Base-by-base conservation (phyloP, 2,329 filamentous ascomycete species). In the Aspergillus piperis region DNA sequence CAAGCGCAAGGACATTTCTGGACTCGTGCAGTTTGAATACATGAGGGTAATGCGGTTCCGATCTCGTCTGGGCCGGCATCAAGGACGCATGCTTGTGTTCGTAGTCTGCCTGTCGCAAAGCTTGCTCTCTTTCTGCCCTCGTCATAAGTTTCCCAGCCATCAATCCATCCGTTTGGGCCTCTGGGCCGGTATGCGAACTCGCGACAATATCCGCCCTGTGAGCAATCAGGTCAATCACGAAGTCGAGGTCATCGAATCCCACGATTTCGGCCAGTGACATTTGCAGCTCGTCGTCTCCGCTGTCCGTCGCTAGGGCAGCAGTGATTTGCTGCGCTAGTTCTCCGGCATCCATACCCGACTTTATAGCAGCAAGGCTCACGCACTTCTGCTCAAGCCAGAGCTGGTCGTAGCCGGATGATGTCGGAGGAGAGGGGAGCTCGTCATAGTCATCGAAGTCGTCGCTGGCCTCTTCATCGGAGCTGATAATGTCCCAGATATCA, bases 201-300 rank as follows among this genome's bases (percentile, higher is more conserved):
- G 83, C 77, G 10, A 88, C 75, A 48, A 98, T 86, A 49, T 90
- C 85, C 54, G 84, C 80, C 55, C 92, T 86, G 73, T 94, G 88
- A 2, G 87, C 84, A 55, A 98, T 89, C n/a, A 98, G 80, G 64
- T 97, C 91, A 63, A 93, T 93, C 56, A 98, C 89, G 69, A 99
- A 88, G 66, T 99, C 94, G 17, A 99, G 82, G 71, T 98, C 92
- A 68, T 95, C 92, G 70, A 94, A 98, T 0, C 96, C 95, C 62
- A 99, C 83, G 47, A 97, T 86, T 68, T 99, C 95, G 0, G 91
- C 92, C 38, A 99, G 83, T 42, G 89, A 87, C 71, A 92, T 93
- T 74, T 98, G 94, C n/a, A 98, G 80, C 75, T 96, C 92, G 60
- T 96, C 91, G 60, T 96, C 90, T 32, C 85, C 83, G 68, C 81